Base-by-base conservation (phyloP, 345 rosid species). In the Ailanthus altissimus region DNA sequence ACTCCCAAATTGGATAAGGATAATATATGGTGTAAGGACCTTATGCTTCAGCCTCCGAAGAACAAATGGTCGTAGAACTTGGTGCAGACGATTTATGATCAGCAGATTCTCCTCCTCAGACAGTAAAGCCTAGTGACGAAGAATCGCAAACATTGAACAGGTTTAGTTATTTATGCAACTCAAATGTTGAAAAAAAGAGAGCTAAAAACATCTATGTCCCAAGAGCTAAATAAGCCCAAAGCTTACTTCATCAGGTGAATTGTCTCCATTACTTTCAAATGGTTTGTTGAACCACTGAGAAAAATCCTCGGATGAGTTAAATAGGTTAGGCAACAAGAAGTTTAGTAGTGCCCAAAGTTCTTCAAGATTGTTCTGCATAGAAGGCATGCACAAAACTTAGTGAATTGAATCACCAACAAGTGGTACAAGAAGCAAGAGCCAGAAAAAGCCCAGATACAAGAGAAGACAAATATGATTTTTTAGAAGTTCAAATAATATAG, bases 271-370 rank as follows among this genome's bases (percentile, higher is more conserved):
- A 79, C 98, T 82, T 89, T 92, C 85, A 85, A 94, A 92, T 75
- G 98, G 97, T 81, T 94, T 92, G 89, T 94, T 94, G 83, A 94
- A 94, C 98, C 98, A 94, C 77, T 94, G 98, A 83, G 97, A 92
- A 81, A 94, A 94, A 81, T 94, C 98, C 77, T 94, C 98, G 14
- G 98, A 90, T 50, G 98, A 90, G 82, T 92, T 94, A 81, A 94
- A 94, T 81, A 94, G 92, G 82, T 92, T 92, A 43, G 98, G 98
- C 84, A 94, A 81, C 84, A 92, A 83, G 87, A 94, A 94, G 84
- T 94, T 94, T 38, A 94, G 97, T 50, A 94, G 86, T 2, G 98
- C 98, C 98, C 98, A 92, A 81, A 94, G 82, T 81, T 94, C 98
- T 84, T 94, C 98, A 26, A 94, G 97, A 80, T 94, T 94, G 85